These are phyloP conservation scores for Ogataea hybrid DNA, from an alignment of 1,139 yeast species.

Conservation along the genomic window DNA sequence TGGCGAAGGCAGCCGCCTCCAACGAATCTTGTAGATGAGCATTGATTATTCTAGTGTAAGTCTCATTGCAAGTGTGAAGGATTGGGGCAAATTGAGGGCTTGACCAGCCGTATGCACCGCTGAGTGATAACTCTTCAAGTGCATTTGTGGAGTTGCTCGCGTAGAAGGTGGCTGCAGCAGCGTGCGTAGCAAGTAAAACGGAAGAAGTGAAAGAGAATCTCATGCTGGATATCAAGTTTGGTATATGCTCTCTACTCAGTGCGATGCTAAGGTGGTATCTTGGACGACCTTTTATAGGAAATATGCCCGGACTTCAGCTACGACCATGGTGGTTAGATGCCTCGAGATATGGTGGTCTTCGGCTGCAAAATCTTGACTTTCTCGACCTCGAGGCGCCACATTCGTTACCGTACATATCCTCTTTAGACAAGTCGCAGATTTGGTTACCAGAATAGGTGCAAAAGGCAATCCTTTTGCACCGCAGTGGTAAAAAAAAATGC, in stretches of 20 bases:
- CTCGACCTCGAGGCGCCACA: conserved; percentile 2
- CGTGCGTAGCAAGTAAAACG: conserved; percentile 2
- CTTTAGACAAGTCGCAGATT: conserved; percentile 1
- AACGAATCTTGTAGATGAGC: conserved; percentile 2
- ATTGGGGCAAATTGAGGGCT: conserved; percentile 2
- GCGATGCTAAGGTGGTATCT: conserved; percentile 2
- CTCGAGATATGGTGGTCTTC: background rate
- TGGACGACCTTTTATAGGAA: conserved; percentile 1
- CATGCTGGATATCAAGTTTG: conserved; percentile 1
- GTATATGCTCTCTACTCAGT: conserved; percentile 2
- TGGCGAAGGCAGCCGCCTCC: conserved; percentile 1
- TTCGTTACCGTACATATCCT: conserved; percentile 2
- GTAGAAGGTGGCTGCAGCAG: conserved; percentile 3
- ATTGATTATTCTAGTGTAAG: conserved; percentile 1
- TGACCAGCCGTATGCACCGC: conserved; percentile 2
- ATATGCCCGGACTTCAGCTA: conserved; percentile 1
- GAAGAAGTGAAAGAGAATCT: conserved; percentile 1
- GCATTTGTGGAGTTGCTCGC: conserved; percentile 2
- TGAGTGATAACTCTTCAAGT: conserved; percentile 2
- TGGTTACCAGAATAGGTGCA: conserved; percentile 1
- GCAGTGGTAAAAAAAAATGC: conserved; percentile 1
- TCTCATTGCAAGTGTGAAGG: conserved; percentile 1
- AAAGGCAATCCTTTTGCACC: conserved; percentile 1
- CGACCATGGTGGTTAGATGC: conserved; percentile 3
- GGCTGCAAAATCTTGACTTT: conserved; percentile 1